Evolutionary conservation across 768 basidiomycete genomes (phyloP).

Genomic region (Coprinopsis strossmayeri): DNA sequence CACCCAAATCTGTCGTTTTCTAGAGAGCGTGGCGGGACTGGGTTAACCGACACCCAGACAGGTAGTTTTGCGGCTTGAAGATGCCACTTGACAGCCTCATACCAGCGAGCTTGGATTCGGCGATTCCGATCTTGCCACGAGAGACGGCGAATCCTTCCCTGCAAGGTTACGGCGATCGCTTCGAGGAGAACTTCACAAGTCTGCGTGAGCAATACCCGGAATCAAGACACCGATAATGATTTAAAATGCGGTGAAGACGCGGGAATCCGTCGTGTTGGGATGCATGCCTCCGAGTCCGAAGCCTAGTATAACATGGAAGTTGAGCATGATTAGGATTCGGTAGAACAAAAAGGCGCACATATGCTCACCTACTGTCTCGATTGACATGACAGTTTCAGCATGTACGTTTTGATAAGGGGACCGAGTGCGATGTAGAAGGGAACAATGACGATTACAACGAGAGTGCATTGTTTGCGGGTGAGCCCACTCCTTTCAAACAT

Average conservation of each 20-base stretch:
- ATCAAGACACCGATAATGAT: conserved; percentile 56
- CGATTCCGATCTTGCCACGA: conserved; percentile 40
- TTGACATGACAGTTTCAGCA: conserved; percentile 54
- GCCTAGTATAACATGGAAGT: conserved; percentile 25
- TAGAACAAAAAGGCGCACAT: not conserved
- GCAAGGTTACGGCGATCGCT: conserved; percentile 59
- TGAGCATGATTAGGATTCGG: conserved; percentile 1
- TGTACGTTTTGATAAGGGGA: conserved; percentile 48
- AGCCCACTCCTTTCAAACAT: conserved; percentile 72
- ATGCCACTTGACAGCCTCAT: conserved; percentile 55
- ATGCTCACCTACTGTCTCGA: conserved; percentile 57
- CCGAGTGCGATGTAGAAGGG: conserved; percentile 72
- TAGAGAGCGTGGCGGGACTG: too few relatives aligned
- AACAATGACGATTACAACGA: conserved; percentile 74
- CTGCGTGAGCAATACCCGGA: conserved; percentile 56
- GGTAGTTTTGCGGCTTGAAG: too few relatives aligned
- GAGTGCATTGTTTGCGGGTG: conserved; percentile 70
- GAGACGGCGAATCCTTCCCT: conserved; percentile 43
- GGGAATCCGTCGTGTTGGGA: conserved; percentile 42
- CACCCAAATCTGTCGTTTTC: too few relatives aligned
- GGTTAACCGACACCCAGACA: too few relatives aligned
- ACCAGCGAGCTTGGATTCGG: conserved; percentile 49
- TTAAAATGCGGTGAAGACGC: conserved; percentile 56
- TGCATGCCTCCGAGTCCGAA: conserved; percentile 80
- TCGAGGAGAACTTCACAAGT: conserved; percentile 71